Base-by-base conservation (phyloP, 306 rosid species). In the Rosa persica region DNA sequence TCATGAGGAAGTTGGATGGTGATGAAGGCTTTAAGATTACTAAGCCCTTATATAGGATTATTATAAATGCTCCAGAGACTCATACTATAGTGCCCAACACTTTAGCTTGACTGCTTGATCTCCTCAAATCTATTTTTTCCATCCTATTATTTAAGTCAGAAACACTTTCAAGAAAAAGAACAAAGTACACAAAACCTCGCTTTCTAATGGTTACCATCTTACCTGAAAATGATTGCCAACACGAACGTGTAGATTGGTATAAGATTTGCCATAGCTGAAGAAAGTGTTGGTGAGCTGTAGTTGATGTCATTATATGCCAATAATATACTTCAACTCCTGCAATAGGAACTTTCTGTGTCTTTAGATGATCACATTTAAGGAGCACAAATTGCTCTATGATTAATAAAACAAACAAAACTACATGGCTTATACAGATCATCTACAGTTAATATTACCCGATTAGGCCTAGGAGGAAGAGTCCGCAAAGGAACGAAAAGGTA, bases 251-350 rank as follows among this genome's bases (percentile, higher is more conserved):
- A 73, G 67, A 67, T 52, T 7, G 83, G 78, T 39, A 65, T 19
- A 2, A 80, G 83, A 42, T 73, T 65, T 6, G 47, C 66, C 20
- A 73, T 40, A 20, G 83, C 83, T 5, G 83, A 73, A 17, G 83
- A 12, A 25, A 73, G 36, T 61, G 83, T 80, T 36, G 78, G 83
- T 30, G 83, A 80, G 54, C 83, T 80, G 17, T 6, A 66, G 8
- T 60, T 55, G 36, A 69, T 42, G 47, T 76, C 81, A 44, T 11
- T 12, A 20, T 68, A 78, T 55, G 20, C n/a, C 69, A 69, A 12
- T 7, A 78, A 19, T 42, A 54, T 5, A 42, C 44, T 17, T 6
- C 19, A 12, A 77, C 75, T 77, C 75, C 76, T 78, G 81, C 76
- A 40, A 38, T 11, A 54, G 11, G 9, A 46, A 43, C 36, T 43